Percentiles rank a stretch among this genome's conserved stretches.
These are phyloP conservation scores for Dendrobium nobile DNA, from an alignment of 106 monocot genomes.

Conservation along the genomic window DNA sequence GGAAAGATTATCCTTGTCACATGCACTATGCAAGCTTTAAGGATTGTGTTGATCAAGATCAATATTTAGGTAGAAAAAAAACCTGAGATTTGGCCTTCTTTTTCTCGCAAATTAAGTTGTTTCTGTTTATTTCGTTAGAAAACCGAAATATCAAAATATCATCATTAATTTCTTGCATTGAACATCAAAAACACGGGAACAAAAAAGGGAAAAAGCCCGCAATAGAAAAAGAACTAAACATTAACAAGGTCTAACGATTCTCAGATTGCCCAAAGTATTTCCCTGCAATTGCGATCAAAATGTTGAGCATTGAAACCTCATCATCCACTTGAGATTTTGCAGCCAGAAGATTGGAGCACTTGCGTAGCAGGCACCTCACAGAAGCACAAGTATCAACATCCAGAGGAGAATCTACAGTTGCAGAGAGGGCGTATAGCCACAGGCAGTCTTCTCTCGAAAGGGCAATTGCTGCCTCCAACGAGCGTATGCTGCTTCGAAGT, in stretches of 20 bases:
- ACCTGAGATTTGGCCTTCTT: too few relatives aligned
- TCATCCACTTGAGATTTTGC: conserved; percentile 48
- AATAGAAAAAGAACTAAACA: too few relatives aligned
- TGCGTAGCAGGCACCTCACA: conserved; percentile 67
- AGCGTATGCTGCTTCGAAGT: conserved; percentile 41
- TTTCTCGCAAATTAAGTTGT: too few relatives aligned
- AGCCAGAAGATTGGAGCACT: conserved; percentile 51
- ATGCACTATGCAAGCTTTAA: too few relatives aligned
- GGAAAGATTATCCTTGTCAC: too few relatives aligned
- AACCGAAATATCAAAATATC: too few relatives aligned
- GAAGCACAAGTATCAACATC: conserved; percentile 62
- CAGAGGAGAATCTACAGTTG: conserved; percentile 64
- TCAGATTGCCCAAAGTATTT: conserved; percentile 82
- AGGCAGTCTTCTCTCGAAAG: conserved; percentile 55
- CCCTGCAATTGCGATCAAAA: conserved; percentile 62
- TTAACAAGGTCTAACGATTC: not conserved
- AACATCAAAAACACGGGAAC: too few relatives aligned
- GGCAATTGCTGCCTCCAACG: conserved; percentile 25
- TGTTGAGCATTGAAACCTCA: conserved; percentile 70
- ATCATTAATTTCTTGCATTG: too few relatives aligned
- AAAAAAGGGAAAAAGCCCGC: too few relatives aligned
- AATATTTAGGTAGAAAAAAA: too few relatives aligned
- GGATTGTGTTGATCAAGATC: too few relatives aligned
- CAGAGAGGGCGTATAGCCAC: conserved; percentile 79
- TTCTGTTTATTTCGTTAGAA: too few relatives aligned